Conservation (phyloP, 2,329 filamentous ascomycete species). For the Dichotomopilus funicola region DNA sequence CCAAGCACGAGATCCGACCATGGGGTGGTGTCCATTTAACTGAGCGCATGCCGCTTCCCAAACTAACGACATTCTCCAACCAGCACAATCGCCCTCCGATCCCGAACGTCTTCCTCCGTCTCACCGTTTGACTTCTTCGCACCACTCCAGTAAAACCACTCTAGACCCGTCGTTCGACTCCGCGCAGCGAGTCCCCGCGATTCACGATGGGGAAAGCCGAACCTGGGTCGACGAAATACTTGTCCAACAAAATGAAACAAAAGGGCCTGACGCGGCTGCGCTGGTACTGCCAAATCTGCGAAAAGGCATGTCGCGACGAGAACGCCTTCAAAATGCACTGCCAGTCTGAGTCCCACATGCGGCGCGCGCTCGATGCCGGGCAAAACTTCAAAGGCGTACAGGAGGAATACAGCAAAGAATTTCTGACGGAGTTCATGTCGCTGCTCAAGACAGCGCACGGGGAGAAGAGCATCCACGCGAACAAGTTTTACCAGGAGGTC, state of each 20-base stretch:
- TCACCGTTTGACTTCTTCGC: too few relatives aligned
- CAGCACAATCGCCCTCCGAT: too few relatives aligned
- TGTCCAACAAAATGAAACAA: slow-evolving; percentile 85
- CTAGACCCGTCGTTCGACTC: slow-evolving; percentile 16
- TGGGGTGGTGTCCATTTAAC: too few relatives aligned
- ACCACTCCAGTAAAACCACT: not conserved
- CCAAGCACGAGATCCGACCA: too few relatives aligned
- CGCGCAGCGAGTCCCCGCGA: slow-evolving; percentile 16
- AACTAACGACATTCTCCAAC: too few relatives aligned
- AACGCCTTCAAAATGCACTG: slow-evolving; percentile 91
- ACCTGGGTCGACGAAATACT: slow-evolving; percentile 81
- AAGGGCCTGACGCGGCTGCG: slow-evolving; percentile 72
- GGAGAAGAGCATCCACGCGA: slow-evolving; percentile 82
- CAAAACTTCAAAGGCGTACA: slow-evolving; percentile 80
- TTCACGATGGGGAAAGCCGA: slow-evolving; percentile 82
- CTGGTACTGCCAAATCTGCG: slow-evolving; percentile 46
- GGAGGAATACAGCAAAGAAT: slow-evolving; percentile 77
- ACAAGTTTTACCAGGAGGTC: slow-evolving; percentile 93
- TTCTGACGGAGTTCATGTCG: slow-evolving; percentile 70
- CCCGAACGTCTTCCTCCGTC: too few relatives aligned
- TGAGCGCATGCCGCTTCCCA: too few relatives aligned
- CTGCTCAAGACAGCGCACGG: slow-evolving; percentile 78
- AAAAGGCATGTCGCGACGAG: slow-evolving; percentile 58
- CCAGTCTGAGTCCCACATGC: slow-evolving; percentile 76
- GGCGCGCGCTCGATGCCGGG: slow-evolving; percentile 82